A percentile compares a stretch with the other conserved stretches of the same genome.
phyloP scores from a whole-genome alignment of 306 rosid species.

The Prunus persica region Prunus_persica_NCBIv2 NC_034016.1:16409001-16409500 shows the following conservation, averaged over 20 bases:
- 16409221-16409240: background rate
- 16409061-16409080: background rate
- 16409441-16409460: background rate
- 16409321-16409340: background rate
- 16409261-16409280: background rate
- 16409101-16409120: background rate
- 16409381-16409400: background rate
- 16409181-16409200: too few relatives aligned
- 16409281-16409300: background rate
- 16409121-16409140: background rate
- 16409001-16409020: background rate
- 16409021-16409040: background rate
- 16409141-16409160: background rate
- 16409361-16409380: background rate
- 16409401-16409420: background rate
- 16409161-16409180: too few relatives aligned
- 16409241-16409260: background rate
- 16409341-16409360: background rate
- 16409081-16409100: background rate
- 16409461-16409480: background rate
- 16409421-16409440: background rate
- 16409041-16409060: background rate
- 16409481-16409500: background rate
- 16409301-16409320: background rate
- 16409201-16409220: background rate